A percentile compares a stretch with the other conserved stretches of the same genome.
Conservation (phyloP, 345 rosid genomes). For the Gossypium ekmanianum region DNA sequence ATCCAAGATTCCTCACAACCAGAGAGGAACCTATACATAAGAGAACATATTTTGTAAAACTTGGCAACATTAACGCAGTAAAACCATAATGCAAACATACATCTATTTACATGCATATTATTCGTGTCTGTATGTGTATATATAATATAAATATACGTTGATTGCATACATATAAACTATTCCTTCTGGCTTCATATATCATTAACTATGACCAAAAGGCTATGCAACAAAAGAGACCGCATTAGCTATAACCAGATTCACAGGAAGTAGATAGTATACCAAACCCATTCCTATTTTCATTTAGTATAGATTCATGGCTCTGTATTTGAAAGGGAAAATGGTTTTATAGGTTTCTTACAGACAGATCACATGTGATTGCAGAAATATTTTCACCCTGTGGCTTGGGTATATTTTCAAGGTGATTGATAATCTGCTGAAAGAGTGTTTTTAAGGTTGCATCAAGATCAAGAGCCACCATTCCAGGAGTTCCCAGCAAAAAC, state of each 20-base stretch:
- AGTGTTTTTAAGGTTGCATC: constrained; percentile 83
- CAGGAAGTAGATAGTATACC: neutral
- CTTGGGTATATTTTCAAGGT: constrained; percentile 85
- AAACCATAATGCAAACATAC: neutral
- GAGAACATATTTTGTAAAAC: neutral
- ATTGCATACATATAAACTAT: neutral
- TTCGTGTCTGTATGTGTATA: neutral
- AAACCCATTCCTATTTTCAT: neutral
- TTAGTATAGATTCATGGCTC: neutral
- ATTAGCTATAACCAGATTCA: neutral
- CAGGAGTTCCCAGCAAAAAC: constrained; percentile 88
- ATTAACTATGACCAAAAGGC: constrained; percentile 1
- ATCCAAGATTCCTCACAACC: neutral
- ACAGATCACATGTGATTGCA: constrained; percentile 82
- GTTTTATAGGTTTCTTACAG: constrained; percentile 56
- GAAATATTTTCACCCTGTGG: constrained; percentile 85
- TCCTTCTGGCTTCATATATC: neutral
- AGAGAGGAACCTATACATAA: neutral
- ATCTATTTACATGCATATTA: neutral
- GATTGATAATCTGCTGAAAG: constrained; percentile 78
- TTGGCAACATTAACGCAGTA: neutral
- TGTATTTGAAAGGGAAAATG: neutral
- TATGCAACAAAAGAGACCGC: neutral
- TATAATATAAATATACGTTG: neutral
- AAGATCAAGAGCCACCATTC: constrained; percentile 97